Conservation (phyloP, 495 filamentous ascomycete genomes). For the Hyaloscypha variabilis region DNA sequence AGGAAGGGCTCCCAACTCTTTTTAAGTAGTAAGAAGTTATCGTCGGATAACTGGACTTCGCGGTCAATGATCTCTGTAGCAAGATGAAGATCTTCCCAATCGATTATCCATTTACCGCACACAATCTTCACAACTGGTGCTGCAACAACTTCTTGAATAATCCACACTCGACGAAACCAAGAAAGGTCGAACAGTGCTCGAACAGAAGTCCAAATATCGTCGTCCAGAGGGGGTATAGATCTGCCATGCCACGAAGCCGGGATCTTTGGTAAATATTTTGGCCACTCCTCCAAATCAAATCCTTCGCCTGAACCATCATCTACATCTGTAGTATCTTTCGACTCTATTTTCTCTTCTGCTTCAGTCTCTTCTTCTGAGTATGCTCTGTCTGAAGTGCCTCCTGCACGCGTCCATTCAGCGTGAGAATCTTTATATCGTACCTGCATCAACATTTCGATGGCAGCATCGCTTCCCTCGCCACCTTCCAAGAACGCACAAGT, state of each 20-base stretch:
- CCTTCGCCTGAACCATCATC: too few relatives aligned
- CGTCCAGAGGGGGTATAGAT: too few relatives aligned
- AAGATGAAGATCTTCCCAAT: conserved; percentile 18
- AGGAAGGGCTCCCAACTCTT: too few relatives aligned
- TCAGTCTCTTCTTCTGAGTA: too few relatives aligned
- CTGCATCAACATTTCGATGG: conserved; percentile 9
- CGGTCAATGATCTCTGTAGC: conserved; percentile 2
- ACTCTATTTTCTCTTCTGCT: too few relatives aligned
- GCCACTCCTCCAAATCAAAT: too few relatives aligned
- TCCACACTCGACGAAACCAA: conserved; percentile 27
- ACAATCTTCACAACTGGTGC: conserved; percentile 20
- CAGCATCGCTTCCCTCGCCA: conserved; percentile 8
- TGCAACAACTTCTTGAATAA: conserved; percentile 23
- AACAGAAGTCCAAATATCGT: too few relatives aligned
- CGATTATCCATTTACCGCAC: conserved; percentile 17
- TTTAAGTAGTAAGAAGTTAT: not conserved
- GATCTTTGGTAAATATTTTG: too few relatives aligned
- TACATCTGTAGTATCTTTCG: too few relatives aligned
- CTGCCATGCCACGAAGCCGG: too few relatives aligned
- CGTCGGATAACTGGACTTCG: not conserved
- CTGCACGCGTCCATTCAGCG: not conserved
- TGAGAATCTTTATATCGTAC: not conserved
- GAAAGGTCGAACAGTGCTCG: not conserved
- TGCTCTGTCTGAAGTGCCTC: too few relatives aligned
- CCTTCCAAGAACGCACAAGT: conserved; percentile 6